phyloP scores from a whole-genome alignment of 2,329 filamentous ascomycete species.

The Metarhizium album region DNA sequence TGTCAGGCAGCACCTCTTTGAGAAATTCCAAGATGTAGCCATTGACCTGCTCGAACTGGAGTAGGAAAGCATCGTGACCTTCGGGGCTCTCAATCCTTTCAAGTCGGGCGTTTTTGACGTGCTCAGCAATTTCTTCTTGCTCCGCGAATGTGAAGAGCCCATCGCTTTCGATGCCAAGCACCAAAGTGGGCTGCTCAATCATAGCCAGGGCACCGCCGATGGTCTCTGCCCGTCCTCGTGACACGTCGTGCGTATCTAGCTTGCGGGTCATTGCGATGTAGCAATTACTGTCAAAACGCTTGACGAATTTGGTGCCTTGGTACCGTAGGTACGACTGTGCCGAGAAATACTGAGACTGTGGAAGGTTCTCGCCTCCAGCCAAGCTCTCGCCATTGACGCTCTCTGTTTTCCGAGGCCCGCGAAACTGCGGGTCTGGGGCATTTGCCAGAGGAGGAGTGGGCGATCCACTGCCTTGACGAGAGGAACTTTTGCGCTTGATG shows the following conservation, averaged over 20 bases:
- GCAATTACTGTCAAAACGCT: slow-evolving; percentile 94
- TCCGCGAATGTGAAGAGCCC: slow-evolving; percentile 96
- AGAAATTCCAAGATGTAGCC: slow-evolving; percentile 75
- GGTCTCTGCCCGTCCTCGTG: slow-evolving; percentile 57
- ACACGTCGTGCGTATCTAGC: slow-evolving; percentile 93
- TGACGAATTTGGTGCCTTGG: slow-evolving; percentile 92
- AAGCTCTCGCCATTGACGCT: slow-evolving; percentile 32
- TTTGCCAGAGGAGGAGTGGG: slow-evolving; percentile 15
- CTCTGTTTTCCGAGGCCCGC: slow-evolving; percentile 35
- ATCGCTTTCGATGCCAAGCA: slow-evolving; percentile 90
- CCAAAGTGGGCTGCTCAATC: slow-evolving; percentile 81
- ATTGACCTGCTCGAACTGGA: slow-evolving; percentile 98
- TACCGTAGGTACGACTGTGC: slow-evolving; percentile 96
- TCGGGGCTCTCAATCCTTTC: slow-evolving; percentile 88
- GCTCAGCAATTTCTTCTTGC: slow-evolving; percentile 79
- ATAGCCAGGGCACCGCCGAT: slow-evolving; percentile 66
- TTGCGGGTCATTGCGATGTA: slow-evolving; percentile 99
- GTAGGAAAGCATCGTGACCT: slow-evolving; percentile 88
- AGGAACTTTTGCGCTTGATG: slow-evolving; percentile 41
- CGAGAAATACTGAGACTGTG: slow-evolving; percentile 83
- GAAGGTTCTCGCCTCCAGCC: slow-evolving; percentile 38
- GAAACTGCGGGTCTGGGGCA: slow-evolving; percentile 53
- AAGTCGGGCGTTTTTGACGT: slow-evolving; percentile 66
- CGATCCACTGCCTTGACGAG: slow-evolving; percentile 33
- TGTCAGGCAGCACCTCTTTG: slow-evolving; percentile 70